phyloP scores from a whole-genome alignment of 768 basidiomycete genomes.

The Guyanaporus albipodus region DNA sequence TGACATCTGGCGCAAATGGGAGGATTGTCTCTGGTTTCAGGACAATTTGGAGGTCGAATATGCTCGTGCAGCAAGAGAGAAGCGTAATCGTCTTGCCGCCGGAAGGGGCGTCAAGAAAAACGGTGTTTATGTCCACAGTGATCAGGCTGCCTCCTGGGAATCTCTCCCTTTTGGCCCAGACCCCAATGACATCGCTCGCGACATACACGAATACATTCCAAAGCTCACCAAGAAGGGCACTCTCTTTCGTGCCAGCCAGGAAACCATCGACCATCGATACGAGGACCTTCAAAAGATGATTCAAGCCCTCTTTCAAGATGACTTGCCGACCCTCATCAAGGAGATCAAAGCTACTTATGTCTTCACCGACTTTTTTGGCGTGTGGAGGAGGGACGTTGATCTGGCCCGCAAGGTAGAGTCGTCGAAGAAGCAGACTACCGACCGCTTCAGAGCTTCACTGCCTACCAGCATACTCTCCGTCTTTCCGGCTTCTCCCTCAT shows the following conservation, averaged over 20 bases:
- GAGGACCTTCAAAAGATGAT: slow-evolving; percentile 58
- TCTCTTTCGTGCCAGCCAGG: slow-evolving; percentile 66
- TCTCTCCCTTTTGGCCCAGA: slow-evolving; percentile 83
- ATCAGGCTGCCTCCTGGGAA: slow-evolving; percentile 79
- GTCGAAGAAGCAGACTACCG: slow-evolving; percentile 16
- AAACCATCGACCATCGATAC: slow-evolving; percentile 60
- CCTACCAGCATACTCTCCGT: slow-evolving; percentile 54
- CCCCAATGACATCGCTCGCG: slow-evolving; percentile 64
- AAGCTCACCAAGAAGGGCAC: slow-evolving; percentile 67
- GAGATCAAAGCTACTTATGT: slow-evolving; percentile 57
- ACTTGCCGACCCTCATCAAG: slow-evolving; percentile 60
- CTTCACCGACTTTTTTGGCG: slow-evolving; percentile 74
- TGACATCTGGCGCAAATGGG: slow-evolving; percentile 78
- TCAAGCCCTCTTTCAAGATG: slow-evolving; percentile 51
- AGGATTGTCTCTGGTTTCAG: slow-evolving; percentile 78
- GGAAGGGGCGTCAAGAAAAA: slow-evolving; percentile 76
- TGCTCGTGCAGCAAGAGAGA: slow-evolving; percentile 54
- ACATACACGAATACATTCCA: slow-evolving; percentile 65
- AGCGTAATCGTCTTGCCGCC: slow-evolving; percentile 59
- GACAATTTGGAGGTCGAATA: slow-evolving; percentile 67
- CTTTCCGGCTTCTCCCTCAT: slow-evolving; percentile 41
- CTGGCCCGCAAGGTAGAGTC: slow-evolving; percentile 40
- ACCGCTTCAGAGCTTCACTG: slow-evolving; percentile 40
- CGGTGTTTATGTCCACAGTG: slow-evolving; percentile 63
- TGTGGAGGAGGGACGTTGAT: slow-evolving; percentile 73